Evolutionary conservation across 176 grass and related monocot species (phyloP).

Genomic region (Oryza meyeriana): DNA sequence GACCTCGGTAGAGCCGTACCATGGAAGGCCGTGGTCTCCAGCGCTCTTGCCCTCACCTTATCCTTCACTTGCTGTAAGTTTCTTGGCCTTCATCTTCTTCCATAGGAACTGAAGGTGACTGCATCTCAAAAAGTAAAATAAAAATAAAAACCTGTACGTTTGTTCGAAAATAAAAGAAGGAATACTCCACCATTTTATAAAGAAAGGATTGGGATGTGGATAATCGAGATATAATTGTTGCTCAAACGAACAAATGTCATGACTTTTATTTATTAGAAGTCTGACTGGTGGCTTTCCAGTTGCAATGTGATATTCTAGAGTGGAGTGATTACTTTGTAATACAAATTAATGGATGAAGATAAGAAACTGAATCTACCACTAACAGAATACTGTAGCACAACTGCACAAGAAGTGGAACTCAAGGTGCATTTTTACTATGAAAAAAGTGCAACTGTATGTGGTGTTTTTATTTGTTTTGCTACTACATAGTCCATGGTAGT

Average conservation of each 20-base stretch:
- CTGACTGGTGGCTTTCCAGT: neutral
- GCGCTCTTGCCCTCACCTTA: constrained; percentile 44
- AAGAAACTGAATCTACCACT: neutral
- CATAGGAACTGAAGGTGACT: neutral
- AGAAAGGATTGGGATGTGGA: neutral
- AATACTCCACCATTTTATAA: neutral
- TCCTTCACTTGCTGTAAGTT: constrained; percentile 55
- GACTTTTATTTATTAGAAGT: neutral
- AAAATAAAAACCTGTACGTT: neutral
- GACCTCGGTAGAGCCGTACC: constrained; percentile 4
- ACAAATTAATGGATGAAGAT: neutral
- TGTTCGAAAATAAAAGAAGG: neutral
- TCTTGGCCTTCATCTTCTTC: neutral
- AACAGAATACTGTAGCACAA: neutral
- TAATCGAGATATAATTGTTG: neutral
- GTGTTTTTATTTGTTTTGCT: neutral
- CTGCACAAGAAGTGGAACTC: neutral
- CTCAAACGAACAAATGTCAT: neutral
- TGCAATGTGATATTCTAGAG: neutral
- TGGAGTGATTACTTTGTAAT: neutral
- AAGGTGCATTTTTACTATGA: neutral
- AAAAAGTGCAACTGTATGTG: neutral
- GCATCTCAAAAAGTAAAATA: neutral
- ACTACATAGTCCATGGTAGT: neutral
- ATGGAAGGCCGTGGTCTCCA: constrained; percentile 44